Evolutionary conservation across 805 yeast species (phyloP).

Genomic region (Yamadazyma nakazawae): DNA sequence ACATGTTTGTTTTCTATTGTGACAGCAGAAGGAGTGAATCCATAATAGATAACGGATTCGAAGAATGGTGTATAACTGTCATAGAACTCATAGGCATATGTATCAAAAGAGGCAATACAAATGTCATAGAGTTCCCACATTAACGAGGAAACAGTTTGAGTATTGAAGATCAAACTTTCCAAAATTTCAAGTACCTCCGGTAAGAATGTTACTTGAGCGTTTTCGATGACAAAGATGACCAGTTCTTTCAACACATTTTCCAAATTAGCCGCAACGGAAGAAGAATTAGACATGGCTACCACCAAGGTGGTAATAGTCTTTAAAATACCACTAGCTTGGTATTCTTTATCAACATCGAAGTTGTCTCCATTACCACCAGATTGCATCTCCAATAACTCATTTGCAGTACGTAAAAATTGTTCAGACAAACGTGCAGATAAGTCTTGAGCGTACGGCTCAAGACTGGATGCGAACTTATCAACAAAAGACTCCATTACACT

Average conservation of each 20-base stretch:
- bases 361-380: conserved; percentile 13
- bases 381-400: conserved; percentile 44
- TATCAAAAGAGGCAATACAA: conserved; percentile 52
- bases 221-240: conserved; percentile 34
- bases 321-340: conserved; percentile 42
- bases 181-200: conserved; percentile 41
- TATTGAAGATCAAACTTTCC: conserved; percentile 55
- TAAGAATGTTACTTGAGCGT: conserved; percentile 38
- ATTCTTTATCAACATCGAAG: conserved; percentile 37
- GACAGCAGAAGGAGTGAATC: conserved; percentile 38
- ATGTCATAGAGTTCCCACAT: conserved; percentile 52
- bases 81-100: conserved; percentile 58
- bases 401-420: conserved; percentile 70
- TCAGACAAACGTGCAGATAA: conserved; percentile 53
- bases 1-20: conserved; percentile 39
- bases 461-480: conserved; percentile 39
- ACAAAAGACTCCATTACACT: conserved; percentile 46
- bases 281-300: conserved; percentile 40
- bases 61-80: conserved; percentile 56
- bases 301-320: conserved; percentile 42
- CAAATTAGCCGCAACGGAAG: conserved; percentile 33
- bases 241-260: conserved; percentile 33
- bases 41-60: conserved; percentile 50
- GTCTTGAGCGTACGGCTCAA: conserved; percentile 41
- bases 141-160: conserved; percentile 46